Evolutionary conservation across 805 yeast genomes (phyloP).

Genomic region (Candida germanica): DNA sequence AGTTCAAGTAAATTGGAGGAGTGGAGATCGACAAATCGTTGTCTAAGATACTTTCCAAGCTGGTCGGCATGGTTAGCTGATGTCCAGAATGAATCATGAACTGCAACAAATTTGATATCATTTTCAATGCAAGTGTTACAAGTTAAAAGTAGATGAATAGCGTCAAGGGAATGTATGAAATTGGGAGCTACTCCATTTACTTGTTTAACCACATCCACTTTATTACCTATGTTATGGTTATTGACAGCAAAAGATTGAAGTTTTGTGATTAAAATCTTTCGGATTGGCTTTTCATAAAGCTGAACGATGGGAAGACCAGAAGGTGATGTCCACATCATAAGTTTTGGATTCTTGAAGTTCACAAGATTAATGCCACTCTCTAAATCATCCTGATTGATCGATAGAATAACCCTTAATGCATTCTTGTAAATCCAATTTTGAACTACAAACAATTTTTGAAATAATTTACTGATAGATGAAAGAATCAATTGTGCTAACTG

Average conservation of each 20-base stretch:
- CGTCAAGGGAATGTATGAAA: slow-evolving; percentile 41
- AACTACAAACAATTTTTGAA: slow-evolving; percentile 29
- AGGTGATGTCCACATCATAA: slow-evolving; percentile 42
- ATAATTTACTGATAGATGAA: slow-evolving; percentile 26
- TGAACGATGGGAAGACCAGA: slow-evolving; percentile 43
- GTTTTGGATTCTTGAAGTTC: slow-evolving; percentile 19
- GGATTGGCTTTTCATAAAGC: slow-evolving; percentile 20
- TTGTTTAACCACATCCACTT: slow-evolving; percentile 21
- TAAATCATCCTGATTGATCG: slow-evolving; percentile 13
- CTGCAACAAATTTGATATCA: slow-evolving; percentile 31
- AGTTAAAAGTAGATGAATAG: slow-evolving; percentile 39
- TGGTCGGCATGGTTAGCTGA: slow-evolving; percentile 28
- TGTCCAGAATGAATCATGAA: slow-evolving; percentile 47
- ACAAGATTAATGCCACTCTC: slow-evolving; percentile 18
- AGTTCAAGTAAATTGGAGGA: slow-evolving; percentile 21
- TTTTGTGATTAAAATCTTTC: slow-evolving; percentile 17
- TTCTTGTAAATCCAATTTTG: slow-evolving; percentile 36
- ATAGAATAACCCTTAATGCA: slow-evolving; percentile 26
- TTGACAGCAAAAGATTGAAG: slow-evolving; percentile 17
- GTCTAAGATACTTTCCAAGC: slow-evolving; percentile 25
- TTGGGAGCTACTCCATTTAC: slow-evolving; percentile 41
- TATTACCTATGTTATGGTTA: not conserved
- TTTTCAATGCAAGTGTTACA: slow-evolving; percentile 19
- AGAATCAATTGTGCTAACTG: slow-evolving; percentile 22
- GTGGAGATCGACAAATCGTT: slow-evolving; percentile 36